Percentiles rank a stretch among this genome's conserved stretches.
These are phyloP conservation scores for Neurospora sp. DNA, from an alignment of 495 filamentous ascomycete species.

Conservation along the genomic window DNA sequence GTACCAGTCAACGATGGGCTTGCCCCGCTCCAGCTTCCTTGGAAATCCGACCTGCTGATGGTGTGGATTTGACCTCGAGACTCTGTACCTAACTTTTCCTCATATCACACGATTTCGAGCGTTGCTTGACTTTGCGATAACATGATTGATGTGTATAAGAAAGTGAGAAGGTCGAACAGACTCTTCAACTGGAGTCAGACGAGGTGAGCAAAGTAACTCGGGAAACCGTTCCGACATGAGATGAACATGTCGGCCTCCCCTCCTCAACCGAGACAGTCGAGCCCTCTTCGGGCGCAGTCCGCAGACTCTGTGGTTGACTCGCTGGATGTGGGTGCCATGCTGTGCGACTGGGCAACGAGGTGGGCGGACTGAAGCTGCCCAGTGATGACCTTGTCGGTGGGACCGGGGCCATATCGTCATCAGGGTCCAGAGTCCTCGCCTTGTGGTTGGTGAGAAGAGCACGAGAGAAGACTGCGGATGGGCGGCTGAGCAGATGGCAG, in stretches of 20 bases:
- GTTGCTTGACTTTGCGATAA: neutral
- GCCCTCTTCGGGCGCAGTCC: neutral
- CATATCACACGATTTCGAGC: neutral
- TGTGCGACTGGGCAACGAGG: neutral
- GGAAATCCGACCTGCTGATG: neutral
- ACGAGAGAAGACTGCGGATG: neutral
- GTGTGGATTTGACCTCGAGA: neutral
- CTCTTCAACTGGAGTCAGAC: neutral
- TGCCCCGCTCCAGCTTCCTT: neutral
- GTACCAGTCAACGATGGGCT: neutral
- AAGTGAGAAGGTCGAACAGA: neutral
- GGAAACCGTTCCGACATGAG: neutral
- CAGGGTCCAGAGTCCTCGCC: neutral
- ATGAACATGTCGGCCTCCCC: neutral
- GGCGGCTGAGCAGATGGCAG: neutral
- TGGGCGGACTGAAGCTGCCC: neutral
- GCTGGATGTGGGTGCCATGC: neutral
- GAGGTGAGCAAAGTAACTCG: neutral
- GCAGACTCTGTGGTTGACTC: neutral
- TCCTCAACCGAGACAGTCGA: neutral
- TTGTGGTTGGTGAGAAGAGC: neutral
- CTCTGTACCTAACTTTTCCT: neutral
- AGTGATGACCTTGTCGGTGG: slow-evolving; percentile 9
- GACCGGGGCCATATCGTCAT: slow-evolving; percentile 20
- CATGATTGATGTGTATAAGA: neutral